Conservation (phyloP, 768 basidiomycete genomes). For the Leccinum barrowsii region DNA sequence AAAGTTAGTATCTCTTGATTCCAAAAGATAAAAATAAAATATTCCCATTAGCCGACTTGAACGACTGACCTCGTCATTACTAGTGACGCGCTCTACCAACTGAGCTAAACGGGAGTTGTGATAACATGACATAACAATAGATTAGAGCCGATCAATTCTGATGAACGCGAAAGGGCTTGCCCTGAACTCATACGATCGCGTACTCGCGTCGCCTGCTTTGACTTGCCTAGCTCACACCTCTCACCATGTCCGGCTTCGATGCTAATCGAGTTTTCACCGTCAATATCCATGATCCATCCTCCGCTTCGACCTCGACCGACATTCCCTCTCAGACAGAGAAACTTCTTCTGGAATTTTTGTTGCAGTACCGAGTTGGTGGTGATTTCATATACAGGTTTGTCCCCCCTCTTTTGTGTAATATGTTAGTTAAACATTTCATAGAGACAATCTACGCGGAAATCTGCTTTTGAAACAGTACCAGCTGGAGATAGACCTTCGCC, state of each 20-base stretch:
- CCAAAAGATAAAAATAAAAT: constrained; percentile 3
- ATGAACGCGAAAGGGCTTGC: constrained; percentile 30
- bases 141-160: not conserved
- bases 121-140: not conserved
- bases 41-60: constrained; percentile 41
- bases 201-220: not conserved
- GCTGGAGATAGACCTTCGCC: constrained; percentile 76
- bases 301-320: constrained; percentile 56
- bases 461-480: constrained; percentile 83
- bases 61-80: constrained; percentile 45
- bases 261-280: constrained; percentile 78
- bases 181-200: constrained; percentile 25
- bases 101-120: constrained; percentile 38
- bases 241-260: constrained; percentile 83
- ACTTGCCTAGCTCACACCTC: not conserved
- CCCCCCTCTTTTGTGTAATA: not conserved
- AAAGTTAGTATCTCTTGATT: not conserved
- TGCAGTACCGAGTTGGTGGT: constrained; percentile 83
- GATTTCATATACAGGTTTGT: constrained; percentile 88
- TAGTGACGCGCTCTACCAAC: constrained; percentile 51
- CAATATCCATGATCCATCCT: constrained; percentile 61
- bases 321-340: constrained; percentile 79
- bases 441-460: constrained; percentile 88
- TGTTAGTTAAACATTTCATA: constrained; percentile 16
- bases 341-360: constrained; percentile 78